Conservation (phyloP, 2,329 filamentous ascomycete species). For the Talaromyces sp. region DNA sequence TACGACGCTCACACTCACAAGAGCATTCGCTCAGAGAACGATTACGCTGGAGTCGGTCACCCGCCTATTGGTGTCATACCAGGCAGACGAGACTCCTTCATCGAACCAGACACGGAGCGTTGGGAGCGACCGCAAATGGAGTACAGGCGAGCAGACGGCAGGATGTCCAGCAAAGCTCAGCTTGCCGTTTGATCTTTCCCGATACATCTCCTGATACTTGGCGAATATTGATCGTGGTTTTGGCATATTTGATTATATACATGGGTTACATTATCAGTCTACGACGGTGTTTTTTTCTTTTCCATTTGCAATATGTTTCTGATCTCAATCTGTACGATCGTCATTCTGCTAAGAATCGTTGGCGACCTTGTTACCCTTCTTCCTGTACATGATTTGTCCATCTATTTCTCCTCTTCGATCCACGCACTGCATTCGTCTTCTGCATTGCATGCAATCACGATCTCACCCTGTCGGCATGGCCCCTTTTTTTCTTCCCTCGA, state of each 20-base stretch:
- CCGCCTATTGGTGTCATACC: not conserved
- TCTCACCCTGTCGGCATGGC: slow-evolving; percentile 5
- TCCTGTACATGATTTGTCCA: slow-evolving; percentile 6
- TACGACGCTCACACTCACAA: slow-evolving; percentile 23
- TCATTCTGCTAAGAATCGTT: not conserved
- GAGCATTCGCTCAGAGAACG: slow-evolving; percentile 15
- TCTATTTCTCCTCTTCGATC: not conserved
- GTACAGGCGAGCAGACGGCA: slow-evolving; percentile 37
- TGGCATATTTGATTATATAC: not conserved
- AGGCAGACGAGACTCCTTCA: slow-evolving; percentile 25
- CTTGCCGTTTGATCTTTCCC: slow-evolving; percentile 18
- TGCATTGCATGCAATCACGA: slow-evolving; percentile 5
- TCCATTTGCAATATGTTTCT: not conserved
- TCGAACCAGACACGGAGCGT: slow-evolving; percentile 4
- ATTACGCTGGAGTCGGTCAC: slow-evolving; percentile 8
- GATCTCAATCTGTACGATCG: not conserved
- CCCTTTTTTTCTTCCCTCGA: not conserved
- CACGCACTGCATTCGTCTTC: not conserved
- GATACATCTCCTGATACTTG: not conserved
- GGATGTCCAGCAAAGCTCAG: slow-evolving; percentile 33
- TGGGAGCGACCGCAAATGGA: slow-evolving; percentile 27
- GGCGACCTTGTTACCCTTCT: not conserved
- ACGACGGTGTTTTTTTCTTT: slow-evolving; percentile 7
- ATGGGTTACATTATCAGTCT: slow-evolving; percentile 1
- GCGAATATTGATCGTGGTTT: not conserved